phyloP scores from a whole-genome alignment of 305 asterid species.

The Fraxinus velutina region DNA sequence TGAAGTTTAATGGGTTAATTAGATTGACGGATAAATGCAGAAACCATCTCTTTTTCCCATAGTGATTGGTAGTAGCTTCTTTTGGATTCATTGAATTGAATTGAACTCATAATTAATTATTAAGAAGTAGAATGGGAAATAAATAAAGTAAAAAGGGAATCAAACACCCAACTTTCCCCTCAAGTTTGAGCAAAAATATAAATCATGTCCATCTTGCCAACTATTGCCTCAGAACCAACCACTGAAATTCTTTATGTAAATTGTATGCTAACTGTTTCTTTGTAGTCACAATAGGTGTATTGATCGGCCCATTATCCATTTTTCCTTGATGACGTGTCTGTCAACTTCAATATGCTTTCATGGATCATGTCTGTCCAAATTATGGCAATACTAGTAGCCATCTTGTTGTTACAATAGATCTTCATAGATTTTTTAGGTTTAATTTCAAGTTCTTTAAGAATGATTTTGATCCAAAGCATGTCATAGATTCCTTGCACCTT shows the following conservation, averaged over 20 bases:
- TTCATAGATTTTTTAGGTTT: neutral
- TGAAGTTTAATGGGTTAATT: neutral
- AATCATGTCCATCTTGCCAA: neutral
- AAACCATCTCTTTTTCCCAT: neutral
- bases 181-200: neutral
- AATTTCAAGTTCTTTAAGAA: neutral
- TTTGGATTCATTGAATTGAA: neutral
- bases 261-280: neutral
- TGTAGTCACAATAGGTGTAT: neutral
- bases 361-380: neutral
- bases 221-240: neutral
- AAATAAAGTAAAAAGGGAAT: neutral
- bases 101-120: neutral
- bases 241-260: neutral
- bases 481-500: neutral
- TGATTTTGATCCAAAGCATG: neutral
- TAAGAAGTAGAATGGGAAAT: neutral
- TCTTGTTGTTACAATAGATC: neutral
- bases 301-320: neutral
- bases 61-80: neutral
- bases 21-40: neutral
- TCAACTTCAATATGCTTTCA: neutral
- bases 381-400: neutral
- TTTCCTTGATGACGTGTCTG: neutral
- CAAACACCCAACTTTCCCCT: neutral